phyloP scores from a whole-genome alignment of 768 basidiomycete species.

The Cyclocybe cylindracea region DNA sequence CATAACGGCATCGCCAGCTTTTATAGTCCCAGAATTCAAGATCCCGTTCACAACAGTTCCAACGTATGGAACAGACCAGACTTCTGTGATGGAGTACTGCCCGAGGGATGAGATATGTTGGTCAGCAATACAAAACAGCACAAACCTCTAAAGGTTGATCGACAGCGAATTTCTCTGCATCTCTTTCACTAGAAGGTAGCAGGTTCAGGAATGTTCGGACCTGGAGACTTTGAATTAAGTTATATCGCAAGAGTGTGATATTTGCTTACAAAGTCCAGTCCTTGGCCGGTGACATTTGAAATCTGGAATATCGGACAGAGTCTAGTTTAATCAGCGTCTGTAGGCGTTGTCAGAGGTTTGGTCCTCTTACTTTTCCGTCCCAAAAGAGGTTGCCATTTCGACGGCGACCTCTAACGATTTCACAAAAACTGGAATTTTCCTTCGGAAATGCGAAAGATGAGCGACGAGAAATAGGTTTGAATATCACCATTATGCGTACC shows the following conservation, averaged over 20 bases:
- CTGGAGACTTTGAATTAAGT: conserved; percentile 32
- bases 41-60: conserved; percentile 87
- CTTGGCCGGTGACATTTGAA: conserved; percentile 95
- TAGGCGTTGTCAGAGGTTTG: background rate
- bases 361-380: conserved; percentile 60
- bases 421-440: conserved; percentile 84
- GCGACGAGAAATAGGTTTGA: background rate
- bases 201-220: conserved; percentile 90
- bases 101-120: conserved; percentile 1
- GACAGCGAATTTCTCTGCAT: conserved; percentile 75
- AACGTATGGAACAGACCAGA: conserved; percentile 87
- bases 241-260: background rate
- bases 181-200: conserved; percentile 84
- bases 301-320: conserved; percentile 90
- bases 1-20: conserved; percentile 78
- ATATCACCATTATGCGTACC: conserved; percentile 43
- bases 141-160: conserved; percentile 80
- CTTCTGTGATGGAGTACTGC: conserved; percentile 83
- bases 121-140: background rate
- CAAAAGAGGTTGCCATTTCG: conserved; percentile 74
- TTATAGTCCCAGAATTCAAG: conserved; percentile 71
- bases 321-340: conserved; percentile 37
- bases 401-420: conserved; percentile 80
- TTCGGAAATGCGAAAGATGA: conserved; percentile 24
- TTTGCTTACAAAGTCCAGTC: conserved; percentile 67